Base-by-base conservation (phyloP, 2,329 filamentous ascomycete species). In the Fusarium austroafricanum region DNA sequence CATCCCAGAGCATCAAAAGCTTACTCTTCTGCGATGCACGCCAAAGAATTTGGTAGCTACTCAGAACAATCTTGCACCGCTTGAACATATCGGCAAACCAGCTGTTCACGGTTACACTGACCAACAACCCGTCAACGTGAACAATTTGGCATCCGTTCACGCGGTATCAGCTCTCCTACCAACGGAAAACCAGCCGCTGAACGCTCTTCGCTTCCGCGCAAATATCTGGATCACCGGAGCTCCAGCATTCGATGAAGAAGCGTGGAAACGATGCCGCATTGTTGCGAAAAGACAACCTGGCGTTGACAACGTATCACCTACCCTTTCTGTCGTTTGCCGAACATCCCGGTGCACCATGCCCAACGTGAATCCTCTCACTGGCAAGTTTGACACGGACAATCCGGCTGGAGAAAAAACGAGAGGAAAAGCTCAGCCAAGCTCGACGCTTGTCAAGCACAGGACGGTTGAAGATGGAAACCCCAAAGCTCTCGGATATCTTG, bases 361-460 rank as follows among this genome's bases (percentile, higher is more conserved):
- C 0, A 70, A 70, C 5, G 67, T 70, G 28, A 38, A 70, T 14
- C 67, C 67, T 2, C 37, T 18, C 8, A 67, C 51, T 2, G 67
- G 67, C 2, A 65, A 21, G 5, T 49, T 67, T 9, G 51, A 58
- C 3, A 65, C 55, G 0, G 58, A 70, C 1, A 45, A 20, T 3
- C 66, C 67, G 5, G 28, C 15, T 0, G 6, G 35, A 5, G 58
- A 40, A 0, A 70, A 47, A 47, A 68, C 61, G 8, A 71, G 61
- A 44, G 75, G 73, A 0, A 73, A 51, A 6, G 68, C 73, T 1
- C 75, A 76, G 53, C 75, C 75, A 1, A 74, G 73, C 15, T 70
- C 75, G 10, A 71, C 75, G 0, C 15, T 76, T 35, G 43, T 72
- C 1, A 45, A 68, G 28, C 17, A 71, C 17, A 65, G 75, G 1